Evolutionary conservation across 768 basidiomycete species (phyloP).

Genomic region (Xerocomellus chrysenteron): DNA sequence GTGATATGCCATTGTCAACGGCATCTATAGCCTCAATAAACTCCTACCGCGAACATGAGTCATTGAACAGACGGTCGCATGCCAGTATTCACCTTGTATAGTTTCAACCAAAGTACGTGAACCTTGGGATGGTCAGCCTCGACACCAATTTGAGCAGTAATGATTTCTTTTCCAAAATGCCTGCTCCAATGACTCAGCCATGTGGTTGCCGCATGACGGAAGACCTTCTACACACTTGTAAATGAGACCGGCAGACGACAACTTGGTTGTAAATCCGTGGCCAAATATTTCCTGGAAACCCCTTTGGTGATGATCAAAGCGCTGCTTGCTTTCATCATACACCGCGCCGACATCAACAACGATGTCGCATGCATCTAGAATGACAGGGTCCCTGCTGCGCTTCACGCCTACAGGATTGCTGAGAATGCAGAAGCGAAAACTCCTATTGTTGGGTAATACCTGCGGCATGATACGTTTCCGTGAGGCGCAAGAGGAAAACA

Average conservation of each 20-base stretch:
- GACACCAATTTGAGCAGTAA: conserved; percentile 58
- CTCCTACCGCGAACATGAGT: conserved; percentile 47
- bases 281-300: conserved; percentile 92
- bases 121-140: conserved; percentile 60
- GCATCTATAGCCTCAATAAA: conserved; percentile 95
- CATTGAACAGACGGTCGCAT: neutral
- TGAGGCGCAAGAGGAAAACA: conserved; percentile 82
- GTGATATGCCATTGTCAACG: conserved; percentile 91
- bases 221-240: conserved; percentile 71
- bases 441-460: conserved; percentile 41
- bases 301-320: conserved; percentile 96
- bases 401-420: conserved; percentile 49
- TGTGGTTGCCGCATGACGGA: neutral
- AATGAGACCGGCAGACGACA: conserved; percentile 89
- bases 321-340: conserved; percentile 74
- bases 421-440: neutral
- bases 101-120: conserved; percentile 76
- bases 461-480: conserved; percentile 70
- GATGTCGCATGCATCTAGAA: conserved; percentile 82
- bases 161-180: conserved; percentile 87
- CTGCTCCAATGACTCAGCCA: conserved; percentile 36
- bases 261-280: conserved; percentile 81
- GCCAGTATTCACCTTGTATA: conserved; percentile 65
- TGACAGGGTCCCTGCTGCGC: conserved; percentile 68
- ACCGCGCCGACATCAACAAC: conserved; percentile 95